Base-by-base conservation (phyloP, 2,329 filamentous ascomycete genomes). In the Aureobasidium sp. region DNA sequence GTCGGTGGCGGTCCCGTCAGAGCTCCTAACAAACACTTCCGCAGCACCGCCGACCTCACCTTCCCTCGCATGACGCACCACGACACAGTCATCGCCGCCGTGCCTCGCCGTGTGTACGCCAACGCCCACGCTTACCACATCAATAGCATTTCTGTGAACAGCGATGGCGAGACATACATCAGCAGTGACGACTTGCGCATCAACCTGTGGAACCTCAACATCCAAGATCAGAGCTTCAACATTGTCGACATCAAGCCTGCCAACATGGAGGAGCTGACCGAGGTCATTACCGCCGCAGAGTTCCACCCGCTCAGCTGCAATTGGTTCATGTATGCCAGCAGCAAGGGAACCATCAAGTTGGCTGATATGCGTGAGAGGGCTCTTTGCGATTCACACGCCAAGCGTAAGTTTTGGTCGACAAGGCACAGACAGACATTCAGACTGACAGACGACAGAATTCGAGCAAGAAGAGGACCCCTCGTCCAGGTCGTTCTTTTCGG, bases 141-240 rank as follows among this genome's bases (percentile, higher is more conserved):
- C 83, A 99, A 99, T 80, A 97, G 94, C 80, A 99, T 99, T 74
- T 97, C 94, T n/a, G 94, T 97, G 69, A 99, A 99, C 80, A 97
- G 93, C 73, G 94, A 99, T 74, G 94, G 93, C 61, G 94, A 99
- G 79, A 99, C 94, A 0, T 99, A 97, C 76, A 96, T 99, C 77
- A 96, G 92, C 79, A 96, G 92, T 73, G 94, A 99, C 73, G 94
- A 99, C 73, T 79, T 99, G 65, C 87, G 94, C 64, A 95, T 99
- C 80, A 99, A 99, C 75, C 80, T 99, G 60, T 99, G 94, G 94
- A 97, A 99, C 73, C 81, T 97, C 68, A 97, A 97, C 76, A 99
- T 99, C 65, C 94, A 99, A 74, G 93, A 97, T 69, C 93, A 97
- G 77, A 97, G 94, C 79, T 99, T 99, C 83, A 99, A 99, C 77